Conservation (phyloP, 768 basidiomycete species). For the Chalciporus sphaerocephalus region DNA sequence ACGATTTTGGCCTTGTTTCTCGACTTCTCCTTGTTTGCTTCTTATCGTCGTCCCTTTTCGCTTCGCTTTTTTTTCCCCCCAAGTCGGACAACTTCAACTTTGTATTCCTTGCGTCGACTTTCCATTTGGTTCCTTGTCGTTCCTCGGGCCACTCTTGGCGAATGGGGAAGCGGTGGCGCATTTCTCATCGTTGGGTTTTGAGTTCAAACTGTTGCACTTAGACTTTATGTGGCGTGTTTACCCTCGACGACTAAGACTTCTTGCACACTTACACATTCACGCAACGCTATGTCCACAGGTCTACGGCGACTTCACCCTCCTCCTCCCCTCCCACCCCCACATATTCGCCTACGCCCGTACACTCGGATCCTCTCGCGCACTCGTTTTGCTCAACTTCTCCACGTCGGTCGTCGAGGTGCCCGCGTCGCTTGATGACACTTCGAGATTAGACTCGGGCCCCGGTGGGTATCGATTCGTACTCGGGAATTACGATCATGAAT, state of each 20-base stretch:
- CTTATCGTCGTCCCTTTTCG: neutral
- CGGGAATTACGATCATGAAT: constrained; percentile 21
- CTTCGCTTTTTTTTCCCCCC: neutral
- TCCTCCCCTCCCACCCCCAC: constrained; percentile 42
- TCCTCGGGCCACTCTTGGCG: neutral
- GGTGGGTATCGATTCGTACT: constrained; percentile 16
- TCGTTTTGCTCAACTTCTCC: constrained; percentile 50
- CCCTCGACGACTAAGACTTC: no score
- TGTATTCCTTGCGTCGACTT: neutral
- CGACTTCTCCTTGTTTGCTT: no score
- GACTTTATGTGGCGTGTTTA: no score
- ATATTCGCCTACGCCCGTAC: constrained; percentile 54
- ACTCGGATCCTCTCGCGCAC: constrained; percentile 28
- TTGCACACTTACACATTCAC: neutral
- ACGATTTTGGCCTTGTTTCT: neutral
- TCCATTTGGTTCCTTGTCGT: neutral
- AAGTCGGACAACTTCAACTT: neutral
- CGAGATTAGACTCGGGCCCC: neutral
- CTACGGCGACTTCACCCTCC: constrained; percentile 55
- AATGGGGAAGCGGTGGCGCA: neutral
- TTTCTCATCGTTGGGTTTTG: neutral
- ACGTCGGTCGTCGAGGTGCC: constrained; percentile 22
- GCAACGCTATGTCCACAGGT: no score
- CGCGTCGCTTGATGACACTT: no score
- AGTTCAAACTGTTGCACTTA: no score